Evolutionary conservation across 306 rosid species (phyloP), one percentile per base, ranked within the genome.

Genomic region (Clitoria ternatea): DNA sequence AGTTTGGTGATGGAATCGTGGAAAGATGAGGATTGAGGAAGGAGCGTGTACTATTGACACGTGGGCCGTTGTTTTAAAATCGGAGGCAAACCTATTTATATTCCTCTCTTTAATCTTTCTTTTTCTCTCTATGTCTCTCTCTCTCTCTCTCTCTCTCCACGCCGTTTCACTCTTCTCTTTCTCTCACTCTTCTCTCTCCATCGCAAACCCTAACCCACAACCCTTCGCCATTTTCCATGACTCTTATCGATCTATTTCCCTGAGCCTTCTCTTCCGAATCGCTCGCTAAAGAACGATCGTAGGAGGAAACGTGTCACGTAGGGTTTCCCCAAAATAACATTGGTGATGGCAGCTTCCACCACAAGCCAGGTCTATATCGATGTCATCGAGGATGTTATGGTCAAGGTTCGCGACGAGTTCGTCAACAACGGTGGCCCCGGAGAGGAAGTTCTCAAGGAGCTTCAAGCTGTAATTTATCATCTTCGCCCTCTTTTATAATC

Each of bases 31-130:
- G 65, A 70, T 43, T 59, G 2, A 73, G 27, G 65, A 70, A 24
- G 45, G 4, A 79, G 61, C 70, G 74, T 82, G 83, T 85, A 39
- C 61, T 54, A 39, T 65, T 54, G 94, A 76, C 97, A 87, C 90
- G 97, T 90, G 92, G 79, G 39, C 36, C 49, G 52, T 61, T 59
- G 72, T 43, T 61, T 61, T 72, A 70, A 85, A 84, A 86, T 84
- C 89, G 94, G 97, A 90, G 90, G 97, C 97, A 94, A 94, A 94
- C 98, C 97, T 94, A 94, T 94, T 94, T 94, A 94, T 94, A 90
- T 94, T 90, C 96, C 87, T 72, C 82, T 77, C 90, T 94, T 79
- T 86, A 92, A 85, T 87, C 89, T 71, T 22, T 52, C 3, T 69
- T 73, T 84, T 85, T 76, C 61, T 82, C 50, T 54, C 66, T 52